These are phyloP conservation scores for Euphorbia lathyris DNA, from an alignment of 345 rosid genomes.

Conservation along the genomic window DNA sequence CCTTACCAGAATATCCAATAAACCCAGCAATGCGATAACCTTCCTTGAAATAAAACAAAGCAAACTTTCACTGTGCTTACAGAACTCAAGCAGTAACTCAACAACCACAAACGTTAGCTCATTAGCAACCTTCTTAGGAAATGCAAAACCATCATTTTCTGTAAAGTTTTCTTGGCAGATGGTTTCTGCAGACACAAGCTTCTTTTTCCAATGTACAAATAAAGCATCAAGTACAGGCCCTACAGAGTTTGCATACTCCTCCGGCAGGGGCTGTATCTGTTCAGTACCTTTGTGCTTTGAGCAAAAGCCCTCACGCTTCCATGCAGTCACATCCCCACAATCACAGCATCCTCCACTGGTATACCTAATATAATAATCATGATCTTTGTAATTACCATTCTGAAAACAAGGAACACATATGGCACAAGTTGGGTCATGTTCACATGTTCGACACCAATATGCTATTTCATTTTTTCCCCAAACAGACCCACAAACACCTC, in stretches of 20 bases:
- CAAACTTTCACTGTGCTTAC: slow-evolving; percentile 79
- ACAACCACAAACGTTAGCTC: slow-evolving; percentile 64
- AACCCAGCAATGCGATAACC: slow-evolving; percentile 51
- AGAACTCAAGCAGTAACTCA: slow-evolving; percentile 81
- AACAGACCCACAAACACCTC: slow-evolving; percentile 93
- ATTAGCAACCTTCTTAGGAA: slow-evolving; percentile 44
- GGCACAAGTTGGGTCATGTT: slow-evolving; percentile 90
- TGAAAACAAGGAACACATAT: slow-evolving; percentile 89
- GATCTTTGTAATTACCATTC: slow-evolving; percentile 70
- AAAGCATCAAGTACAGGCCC: slow-evolving; percentile 77
- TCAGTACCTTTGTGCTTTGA: slow-evolving; percentile 88
- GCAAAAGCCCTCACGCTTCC: slow-evolving; percentile 94
- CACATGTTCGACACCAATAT: slow-evolving; percentile 79
- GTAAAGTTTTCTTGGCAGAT: slow-evolving; percentile 32
- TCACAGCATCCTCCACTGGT: slow-evolving; percentile 97
- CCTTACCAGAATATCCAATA: slow-evolving; percentile 66
- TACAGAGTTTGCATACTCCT: slow-evolving; percentile 52
- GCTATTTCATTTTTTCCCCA: slow-evolving; percentile 93
- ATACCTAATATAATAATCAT: slow-evolving; percentile 74
- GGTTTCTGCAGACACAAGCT: slow-evolving; percentile 48
- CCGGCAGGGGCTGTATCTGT: slow-evolving; percentile 82
- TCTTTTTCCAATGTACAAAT: slow-evolving; percentile 58
- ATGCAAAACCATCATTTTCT: slow-evolving; percentile 26
- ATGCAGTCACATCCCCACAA: slow-evolving; percentile 95
- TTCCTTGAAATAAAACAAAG: slow-evolving; percentile 76